A percentile compares a stretch with the other conserved stretches of the same genome.
Evolutionary conservation across 2,329 filamentous ascomycete species (phyloP).

Genomic region (Trichoderma aggressivum): DNA sequence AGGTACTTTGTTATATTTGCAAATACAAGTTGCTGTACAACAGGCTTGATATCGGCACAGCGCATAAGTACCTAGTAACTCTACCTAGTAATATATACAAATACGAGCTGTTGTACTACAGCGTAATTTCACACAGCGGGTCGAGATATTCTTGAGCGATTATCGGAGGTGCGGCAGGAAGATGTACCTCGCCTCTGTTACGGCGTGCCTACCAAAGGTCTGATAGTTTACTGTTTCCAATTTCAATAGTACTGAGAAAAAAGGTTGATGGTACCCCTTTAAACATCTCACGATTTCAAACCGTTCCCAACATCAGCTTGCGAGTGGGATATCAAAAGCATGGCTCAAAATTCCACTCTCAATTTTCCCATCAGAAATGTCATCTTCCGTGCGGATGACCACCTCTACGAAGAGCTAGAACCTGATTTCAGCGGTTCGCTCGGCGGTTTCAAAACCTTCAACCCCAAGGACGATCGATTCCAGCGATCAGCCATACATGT

Average conservation of each 20-base stretch:
- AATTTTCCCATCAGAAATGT: neutral
- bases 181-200: neutral
- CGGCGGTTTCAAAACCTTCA: neutral
- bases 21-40: neutral
- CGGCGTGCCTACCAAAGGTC: accelerated
- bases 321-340: neutral
- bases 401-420: neutral
- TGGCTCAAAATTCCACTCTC: neutral
- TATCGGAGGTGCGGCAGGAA: neutral
- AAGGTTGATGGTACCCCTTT: too few relatives aligned
- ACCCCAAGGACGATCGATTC: neutral
- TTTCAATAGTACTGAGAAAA: too few relatives aligned
- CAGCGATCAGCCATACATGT: neutral
- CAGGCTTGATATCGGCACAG: neutral
- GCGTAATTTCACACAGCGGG: neutral
- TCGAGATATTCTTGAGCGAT: neutral
- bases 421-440: neutral
- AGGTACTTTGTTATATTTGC: neutral
- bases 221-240: neutral
- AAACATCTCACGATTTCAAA: too few relatives aligned
- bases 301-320: neutral
- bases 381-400: neutral
- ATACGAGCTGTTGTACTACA: neutral
- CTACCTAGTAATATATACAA: neutral
- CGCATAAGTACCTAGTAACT: too few relatives aligned